Conservation (phyloP, 306 rosid genomes). For the Abrus precatorius region DNA sequence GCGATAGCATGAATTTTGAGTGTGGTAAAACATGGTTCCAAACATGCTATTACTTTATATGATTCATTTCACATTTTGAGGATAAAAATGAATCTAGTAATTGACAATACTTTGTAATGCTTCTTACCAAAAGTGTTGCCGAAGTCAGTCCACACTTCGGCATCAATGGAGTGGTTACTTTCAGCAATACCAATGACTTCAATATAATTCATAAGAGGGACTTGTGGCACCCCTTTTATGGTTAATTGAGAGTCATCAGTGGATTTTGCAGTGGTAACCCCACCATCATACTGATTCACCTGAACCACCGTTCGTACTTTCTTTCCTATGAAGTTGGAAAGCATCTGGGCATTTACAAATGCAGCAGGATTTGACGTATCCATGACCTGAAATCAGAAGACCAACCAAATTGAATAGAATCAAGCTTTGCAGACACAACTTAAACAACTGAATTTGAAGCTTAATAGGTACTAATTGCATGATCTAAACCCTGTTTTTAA, state of each 20-base stretch:
- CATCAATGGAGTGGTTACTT: slow-evolving; percentile 49
- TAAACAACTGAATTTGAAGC: neutral
- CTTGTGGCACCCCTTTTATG: slow-evolving; percentile 58
- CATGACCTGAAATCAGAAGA: slow-evolving; percentile 49
- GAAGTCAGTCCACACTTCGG: slow-evolving; percentile 62
- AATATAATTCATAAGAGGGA: slow-evolving; percentile 54
- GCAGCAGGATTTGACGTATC: slow-evolving; percentile 64
- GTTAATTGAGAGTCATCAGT: slow-evolving; percentile 53
- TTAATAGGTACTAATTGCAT: neutral
- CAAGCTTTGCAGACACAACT: neutral
- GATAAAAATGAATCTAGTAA: neutral
- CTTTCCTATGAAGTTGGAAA: slow-evolving; percentile 62
- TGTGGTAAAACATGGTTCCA: too few species aligned
- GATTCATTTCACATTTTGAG: neutral
- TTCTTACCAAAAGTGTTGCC: slow-evolving; percentile 63
- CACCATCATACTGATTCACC: slow-evolving; percentile 55
- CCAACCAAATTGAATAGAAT: slow-evolving; percentile 14
- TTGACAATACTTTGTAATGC: neutral
- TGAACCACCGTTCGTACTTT: slow-evolving; percentile 62
- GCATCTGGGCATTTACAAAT: slow-evolving; percentile 58
- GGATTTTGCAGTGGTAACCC: slow-evolving; percentile 45
- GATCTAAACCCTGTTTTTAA: neutral
- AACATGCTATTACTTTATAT: neutral
- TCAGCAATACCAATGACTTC: slow-evolving; percentile 71
- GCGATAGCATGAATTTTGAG: too few species aligned